Evolutionary conservation across 2,329 filamentous ascomycete species (phyloP), one percentile per base, ranked within the genome.

Genomic region (Sporothrix protearum): DNA sequence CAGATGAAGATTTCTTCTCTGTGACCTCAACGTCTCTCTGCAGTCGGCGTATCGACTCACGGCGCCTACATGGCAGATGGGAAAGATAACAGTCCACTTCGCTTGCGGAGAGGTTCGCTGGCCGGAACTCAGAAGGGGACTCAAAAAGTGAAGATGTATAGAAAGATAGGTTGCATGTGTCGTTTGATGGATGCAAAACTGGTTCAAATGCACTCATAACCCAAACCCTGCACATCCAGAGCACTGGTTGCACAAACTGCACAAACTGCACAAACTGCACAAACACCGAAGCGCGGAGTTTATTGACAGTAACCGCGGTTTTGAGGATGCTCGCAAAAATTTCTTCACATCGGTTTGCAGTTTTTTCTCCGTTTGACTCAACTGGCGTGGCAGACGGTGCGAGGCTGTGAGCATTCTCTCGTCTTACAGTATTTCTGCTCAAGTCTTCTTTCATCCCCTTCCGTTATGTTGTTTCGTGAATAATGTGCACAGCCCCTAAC

Each of bases 161-260:
- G 14, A 57, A 19, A 57, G 53, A 57, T 57, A 57, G 28, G 53
- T 57, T 57, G 53, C 53, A 57, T 57, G 53, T 57, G 28, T 57
- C 53, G 25, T 33, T 33, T 33, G 25, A 57, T 57, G 25, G 53
- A 33, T 57, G 28, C 53, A 33, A 33, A 4, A n/a, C 51, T 49
- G 51, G 51, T 28, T 25, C 22, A 22, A 53, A 2, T 53, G 22
- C 19, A 33, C 53, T 33, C 16, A 57, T 4, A 30, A 2, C 25
- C 25, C 49, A 51, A 8, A 28, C 25, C 22, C 12, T 28, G 5
- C 28, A 22, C 49, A 53, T 22, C 42, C 12, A 12, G 19, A 45
- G 42, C 42, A 45, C 42, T 16, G n/a, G n/a, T n/a, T n/a, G n/a
- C n/a, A n/a, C n/a, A 45, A 45, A 10, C 12, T 22, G 12, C n/a